Percentiles rank a stretch among this genome's conserved stretches.
phyloP scores from a whole-genome alignment of 306 rosid species.

The Canavalia ensiformis region DNA sequence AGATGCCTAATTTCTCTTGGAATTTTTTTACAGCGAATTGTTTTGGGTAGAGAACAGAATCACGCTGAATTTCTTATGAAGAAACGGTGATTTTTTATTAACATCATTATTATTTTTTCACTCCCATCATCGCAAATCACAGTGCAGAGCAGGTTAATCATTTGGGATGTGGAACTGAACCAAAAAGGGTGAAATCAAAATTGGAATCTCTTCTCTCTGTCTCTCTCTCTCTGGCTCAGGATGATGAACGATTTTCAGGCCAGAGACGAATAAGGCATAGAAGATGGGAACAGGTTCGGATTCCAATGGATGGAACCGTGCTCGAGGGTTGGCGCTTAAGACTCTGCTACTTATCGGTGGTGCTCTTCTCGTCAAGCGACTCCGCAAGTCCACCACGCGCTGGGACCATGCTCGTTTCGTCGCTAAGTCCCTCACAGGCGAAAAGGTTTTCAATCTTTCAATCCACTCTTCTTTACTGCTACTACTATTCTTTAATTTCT shows the following conservation, averaged over 20 bases:
- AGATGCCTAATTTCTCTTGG: too few relatives aligned
- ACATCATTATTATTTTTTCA: too few relatives aligned
- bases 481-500: not conserved
- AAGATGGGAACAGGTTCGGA: constrained; percentile 61
- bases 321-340: constrained; percentile 76
- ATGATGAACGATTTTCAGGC: constrained; percentile 13
- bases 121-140: not conserved
- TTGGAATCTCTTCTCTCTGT: not conserved
- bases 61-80: too few relatives aligned
- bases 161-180: not conserved
- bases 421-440: constrained; percentile 82
- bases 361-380: constrained; percentile 83
- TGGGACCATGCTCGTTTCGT: constrained; percentile 96
- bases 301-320: constrained; percentile 72
- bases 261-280: not conserved
- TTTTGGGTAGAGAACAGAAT: too few relatives aligned
- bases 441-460: constrained; percentile 58
- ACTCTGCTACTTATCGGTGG: constrained; percentile 83
- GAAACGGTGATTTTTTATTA: too few relatives aligned
- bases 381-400: constrained; percentile 97
- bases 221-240: not conserved
- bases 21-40: too few relatives aligned
- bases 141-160: not conserved
- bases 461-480: not conserved
- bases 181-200: not conserved